Conservation (phyloP, 2,329 filamentous ascomycete species). For the Fusarium veterinarium region DNA sequence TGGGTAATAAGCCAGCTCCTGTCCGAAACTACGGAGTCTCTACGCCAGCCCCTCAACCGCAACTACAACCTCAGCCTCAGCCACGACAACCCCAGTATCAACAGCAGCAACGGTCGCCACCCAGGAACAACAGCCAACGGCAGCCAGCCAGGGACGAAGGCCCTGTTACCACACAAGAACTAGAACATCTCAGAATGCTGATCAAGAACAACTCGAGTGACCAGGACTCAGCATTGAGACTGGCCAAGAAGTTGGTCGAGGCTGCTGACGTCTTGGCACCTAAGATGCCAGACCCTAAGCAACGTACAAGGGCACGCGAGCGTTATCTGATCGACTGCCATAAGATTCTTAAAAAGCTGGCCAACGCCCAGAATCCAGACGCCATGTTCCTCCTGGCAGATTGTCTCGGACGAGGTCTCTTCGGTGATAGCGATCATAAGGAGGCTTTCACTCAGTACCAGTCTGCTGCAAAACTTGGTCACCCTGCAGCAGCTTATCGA, state of each 20-base stretch:
- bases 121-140: conserved; percentile 36
- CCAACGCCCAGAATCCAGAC: conserved; percentile 77
- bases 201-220: conserved; percentile 80
- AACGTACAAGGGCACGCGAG: conserved; percentile 80
- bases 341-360: conserved; percentile 91
- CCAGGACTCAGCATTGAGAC: conserved; percentile 73
- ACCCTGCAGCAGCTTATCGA: conserved; percentile 88
- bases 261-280: conserved; percentile 81
- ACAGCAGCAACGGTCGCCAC: conserved; percentile 48
- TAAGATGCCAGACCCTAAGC: conserved; percentile 73
- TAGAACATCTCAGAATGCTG: conserved; percentile 77
- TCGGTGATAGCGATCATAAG: conserved; percentile 87
- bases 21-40: conserved; percentile 67
- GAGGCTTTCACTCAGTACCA: conserved; percentile 96
- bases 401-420: conserved; percentile 82
- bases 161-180: conserved; percentile 79
- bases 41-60: conserved; percentile 48
- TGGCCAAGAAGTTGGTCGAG: conserved; percentile 88
- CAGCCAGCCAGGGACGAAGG: conserved; percentile 47
- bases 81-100: conserved; percentile 46
- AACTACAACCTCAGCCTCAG: conserved; percentile 29
- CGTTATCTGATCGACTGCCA: conserved; percentile 86
- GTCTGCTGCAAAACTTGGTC: conserved; percentile 88
- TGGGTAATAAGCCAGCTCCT: conserved; percentile 68
- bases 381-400: conserved; percentile 96